Evolutionary conservation across 1,139 yeast species (phyloP), one percentile per base, ranked within the genome.

Genomic region (Eremothecium coryli): DNA sequence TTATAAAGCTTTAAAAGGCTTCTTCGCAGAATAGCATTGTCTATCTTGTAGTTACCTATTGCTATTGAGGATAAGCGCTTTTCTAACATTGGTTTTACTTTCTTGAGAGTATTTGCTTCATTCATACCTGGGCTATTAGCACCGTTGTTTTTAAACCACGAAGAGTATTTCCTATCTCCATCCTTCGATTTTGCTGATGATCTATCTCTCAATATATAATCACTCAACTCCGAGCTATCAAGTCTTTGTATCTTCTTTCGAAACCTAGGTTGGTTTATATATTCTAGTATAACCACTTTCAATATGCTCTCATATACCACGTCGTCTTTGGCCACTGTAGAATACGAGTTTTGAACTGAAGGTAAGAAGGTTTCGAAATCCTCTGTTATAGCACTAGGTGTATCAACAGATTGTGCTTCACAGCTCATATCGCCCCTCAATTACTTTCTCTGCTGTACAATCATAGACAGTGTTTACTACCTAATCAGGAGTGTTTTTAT

Each of bases 1-100:
- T 78, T 75, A 50, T 79, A 79, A 41, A 79, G 66, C 25, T 82
- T 66, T 21, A 81, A 55, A 27, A 78, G 64, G 44, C 61, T 65
- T 56, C 66, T 60, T 42, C 65, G 68, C 40, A 63, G 65, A 29
- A 57, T 43, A 13, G 61, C 58, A 33, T 57, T 54, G 8, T 36
- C 37, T 7, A 52, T 41, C 8, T 42, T 42, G 22, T 50, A 52
- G 18, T 53, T 52, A n/a, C 58, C 67, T 55, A 76, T 61, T 21
- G 86, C 81, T 8, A 79, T 65, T 14, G 62, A 55, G 40, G 71
- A 66, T 43, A 81, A 63, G 30, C 65, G 61, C 8, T 59, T 55
- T 51, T 72, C 74, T 29, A 81, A 56, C 32, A 61, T 61, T 11
- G 68, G 58, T 7, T 72, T 52, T 11, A 71, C 58, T 33, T 69